Conservation (phyloP, 306 rosid species). For the Elaeagnus macrophylla region DNA sequence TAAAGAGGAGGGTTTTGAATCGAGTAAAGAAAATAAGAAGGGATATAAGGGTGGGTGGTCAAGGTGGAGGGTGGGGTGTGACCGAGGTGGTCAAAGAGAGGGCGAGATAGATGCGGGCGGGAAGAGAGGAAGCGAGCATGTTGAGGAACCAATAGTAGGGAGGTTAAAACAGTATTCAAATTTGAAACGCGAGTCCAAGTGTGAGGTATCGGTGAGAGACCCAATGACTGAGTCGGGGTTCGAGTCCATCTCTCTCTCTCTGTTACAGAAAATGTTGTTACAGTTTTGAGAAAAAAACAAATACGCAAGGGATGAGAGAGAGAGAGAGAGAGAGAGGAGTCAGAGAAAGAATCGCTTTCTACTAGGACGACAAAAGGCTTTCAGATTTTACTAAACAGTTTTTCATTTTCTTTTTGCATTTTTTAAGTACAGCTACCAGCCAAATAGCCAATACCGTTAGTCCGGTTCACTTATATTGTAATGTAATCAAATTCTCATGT, state of each 20-base stretch:
- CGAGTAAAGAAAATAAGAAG: not conserved
- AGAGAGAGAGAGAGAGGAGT: not conserved
- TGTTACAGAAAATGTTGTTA: conserved; percentile 29
- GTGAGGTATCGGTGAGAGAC: conserved; percentile 14
- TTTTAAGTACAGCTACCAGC: conserved; percentile 6
- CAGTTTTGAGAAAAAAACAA: conserved; percentile 45
- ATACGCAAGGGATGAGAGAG: conserved; percentile 14
- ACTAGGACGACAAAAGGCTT: conserved; percentile 39
- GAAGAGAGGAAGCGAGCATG: conserved; percentile 25
- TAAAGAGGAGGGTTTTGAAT: not conserved
- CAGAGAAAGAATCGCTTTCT: conserved; percentile 16
- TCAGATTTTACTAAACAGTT: conserved; percentile 2
- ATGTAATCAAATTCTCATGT: too few species aligned
- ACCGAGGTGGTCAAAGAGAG: conserved; percentile 55
- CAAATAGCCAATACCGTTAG: conserved; percentile 25
- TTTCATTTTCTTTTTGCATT: not conserved
- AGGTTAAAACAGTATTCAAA: conserved; percentile 27
- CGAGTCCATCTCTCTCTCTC: conserved; percentile 31
- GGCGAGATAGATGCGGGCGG: conserved; percentile 36
- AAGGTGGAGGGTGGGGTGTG: conserved; percentile 24
- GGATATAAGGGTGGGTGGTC: conserved; percentile 21
- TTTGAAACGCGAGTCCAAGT: conserved; percentile 28
- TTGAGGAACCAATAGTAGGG: conserved; percentile 22
- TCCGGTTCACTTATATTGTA: not conserved
- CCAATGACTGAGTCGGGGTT: conserved; percentile 32